Evolutionary conservation across 257 asterid species (phyloP).

Genomic region (Solanum clarkiae): DNA sequence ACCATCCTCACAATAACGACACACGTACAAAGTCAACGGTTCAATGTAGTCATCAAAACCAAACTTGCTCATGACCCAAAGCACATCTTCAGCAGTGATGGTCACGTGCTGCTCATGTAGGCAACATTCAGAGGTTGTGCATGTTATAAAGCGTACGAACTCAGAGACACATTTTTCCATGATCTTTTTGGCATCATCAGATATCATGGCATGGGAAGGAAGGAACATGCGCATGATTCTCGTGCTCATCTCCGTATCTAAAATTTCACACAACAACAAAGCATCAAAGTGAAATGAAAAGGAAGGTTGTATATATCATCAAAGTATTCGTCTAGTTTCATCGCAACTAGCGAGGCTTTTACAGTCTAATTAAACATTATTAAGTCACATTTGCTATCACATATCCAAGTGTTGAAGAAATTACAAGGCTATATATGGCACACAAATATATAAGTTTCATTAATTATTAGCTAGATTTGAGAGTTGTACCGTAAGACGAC

Average conservation of each 20-base stretch:
- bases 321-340: neutral
- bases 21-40: constrained; percentile 74
- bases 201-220: constrained; percentile 20
- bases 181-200: constrained; percentile 90
- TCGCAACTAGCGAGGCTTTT: neutral
- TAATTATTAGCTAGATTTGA: neutral
- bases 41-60: constrained; percentile 94
- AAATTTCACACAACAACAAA: neutral
- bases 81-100: constrained; percentile 83
- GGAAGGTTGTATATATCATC: neutral
- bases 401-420: neutral
- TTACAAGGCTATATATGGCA: neutral
- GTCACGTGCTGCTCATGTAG: constrained; percentile 96
- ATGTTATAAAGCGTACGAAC: constrained; percentile 81
- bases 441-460: neutral
- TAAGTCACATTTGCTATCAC: neutral
- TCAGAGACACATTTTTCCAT: constrained; percentile 90
- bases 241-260: constrained; percentile 3
- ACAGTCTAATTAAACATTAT: neutral
- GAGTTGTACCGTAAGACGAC: neutral
- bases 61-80: constrained; percentile 98
- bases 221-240: neutral
- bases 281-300: neutral
- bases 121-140: constrained; percentile 91
- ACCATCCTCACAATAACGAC: constrained; percentile 69